Evolutionary conservation across 176 grass and related monocot species (phyloP), one percentile per base, ranked within the genome.

Genomic region (Aegilops sharonensis): DNA sequence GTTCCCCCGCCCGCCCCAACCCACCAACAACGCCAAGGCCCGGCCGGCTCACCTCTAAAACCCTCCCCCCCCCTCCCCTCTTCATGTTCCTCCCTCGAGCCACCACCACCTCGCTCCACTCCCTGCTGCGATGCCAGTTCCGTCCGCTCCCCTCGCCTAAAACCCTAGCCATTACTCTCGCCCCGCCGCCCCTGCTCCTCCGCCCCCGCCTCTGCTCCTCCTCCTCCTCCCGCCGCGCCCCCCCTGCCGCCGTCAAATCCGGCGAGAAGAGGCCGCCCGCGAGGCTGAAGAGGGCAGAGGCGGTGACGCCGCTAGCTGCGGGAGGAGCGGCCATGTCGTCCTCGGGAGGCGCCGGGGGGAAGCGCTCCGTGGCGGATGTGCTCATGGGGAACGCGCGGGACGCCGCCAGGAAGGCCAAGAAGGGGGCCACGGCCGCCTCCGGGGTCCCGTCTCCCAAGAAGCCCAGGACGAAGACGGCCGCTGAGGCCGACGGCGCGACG

Each of bases 371-470:
- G 50, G 87, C 93, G 85, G 95, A 98, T 52, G 95, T 95, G 67
- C 93, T 98, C 86, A 98, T 99, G 93, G 91, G 91, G 65, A 85
- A 89, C 42, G 93, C 95, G 11, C 95, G 95, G 60, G 91, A 87
- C 54, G 93, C 89, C 37, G 78, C 90, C 68, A 92, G 83, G 40
- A 94, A 90, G 84, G 68, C 66, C 25, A 94, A 80, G 72, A 94
- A 94, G 84, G 50, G n/a, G 42, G 27, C 83, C 0, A 5, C 35
- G 15, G 47, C 7, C 2, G 80, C 78, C 11, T 35, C 39, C 15
- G 77, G 32, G 3, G 87, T 63, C 62, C 79, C 92, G 14, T 83
- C 88, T 11, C 85, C 95, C 35, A 98, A 95, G 91, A 95, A 92
- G 78, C 37, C 83, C 23, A 94, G 66, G 83, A 64, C 85, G 48